Evolutionary conservation across 2,329 filamentous ascomycete species (phyloP).

Genomic region (Colletotrichum acutatum): DNA sequence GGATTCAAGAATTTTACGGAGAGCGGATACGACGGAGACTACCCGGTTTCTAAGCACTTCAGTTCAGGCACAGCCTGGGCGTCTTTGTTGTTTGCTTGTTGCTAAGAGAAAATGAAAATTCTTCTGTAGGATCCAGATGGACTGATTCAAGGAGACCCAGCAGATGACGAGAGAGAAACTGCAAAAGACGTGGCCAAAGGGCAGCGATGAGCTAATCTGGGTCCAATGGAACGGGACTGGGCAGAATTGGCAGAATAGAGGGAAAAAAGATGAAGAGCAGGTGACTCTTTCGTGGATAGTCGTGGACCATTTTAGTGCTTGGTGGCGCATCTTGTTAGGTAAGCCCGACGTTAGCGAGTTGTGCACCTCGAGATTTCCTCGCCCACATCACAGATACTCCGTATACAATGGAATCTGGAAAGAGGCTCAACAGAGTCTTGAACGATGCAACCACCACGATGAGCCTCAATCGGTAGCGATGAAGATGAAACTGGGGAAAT

Average conservation of each 20-base stretch:
- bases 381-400: not conserved
- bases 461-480: not conserved
- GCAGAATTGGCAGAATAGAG: not conserved
- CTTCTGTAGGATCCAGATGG: not conserved
- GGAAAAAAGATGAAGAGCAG: not conserved
- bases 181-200: not conserved
- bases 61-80: not conserved
- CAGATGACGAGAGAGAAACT: constrained; percentile 13
- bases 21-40: not conserved
- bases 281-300: not conserved
- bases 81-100: not conserved
- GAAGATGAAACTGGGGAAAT: not conserved
- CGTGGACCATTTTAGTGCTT: not conserved
- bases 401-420: too few relatives aligned
- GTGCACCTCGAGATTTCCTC: not conserved
- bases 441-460: not conserved
- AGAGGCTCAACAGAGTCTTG: not conserved
- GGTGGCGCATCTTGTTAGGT: not conserved
- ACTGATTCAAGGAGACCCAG: not conserved
- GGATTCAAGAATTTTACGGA: not conserved
- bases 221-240: not conserved
- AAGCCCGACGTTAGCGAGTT: not conserved
- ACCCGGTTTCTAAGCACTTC: not conserved
- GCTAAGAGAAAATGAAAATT: not conserved
- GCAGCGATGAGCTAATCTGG: constrained; percentile 1